These are phyloP conservation scores for Zarea fungicola DNA, from an alignment of 2,329 filamentous ascomycete species.

Conservation along the genomic window DNA sequence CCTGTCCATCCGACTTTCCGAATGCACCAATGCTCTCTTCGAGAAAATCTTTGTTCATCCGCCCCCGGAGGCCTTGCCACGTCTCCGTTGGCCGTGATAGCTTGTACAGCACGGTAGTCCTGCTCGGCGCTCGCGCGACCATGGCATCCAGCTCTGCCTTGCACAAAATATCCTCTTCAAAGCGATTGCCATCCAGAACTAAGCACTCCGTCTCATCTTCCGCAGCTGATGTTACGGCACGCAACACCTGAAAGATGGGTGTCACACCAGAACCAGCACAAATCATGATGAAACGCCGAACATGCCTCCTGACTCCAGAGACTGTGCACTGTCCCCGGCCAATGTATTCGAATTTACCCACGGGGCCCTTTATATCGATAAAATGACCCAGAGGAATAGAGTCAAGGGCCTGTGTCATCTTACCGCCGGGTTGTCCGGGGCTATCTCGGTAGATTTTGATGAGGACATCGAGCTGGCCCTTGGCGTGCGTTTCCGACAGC, in stretches of 20 bases:
- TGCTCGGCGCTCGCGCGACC: constrained; percentile 44
- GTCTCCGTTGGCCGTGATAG: constrained; percentile 57
- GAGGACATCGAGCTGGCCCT: constrained; percentile 66
- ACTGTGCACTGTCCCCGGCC: constrained; percentile 61
- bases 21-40: constrained; percentile 49
- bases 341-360: constrained; percentile 78
- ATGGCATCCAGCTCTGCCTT: constrained; percentile 65
- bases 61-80: constrained; percentile 65
- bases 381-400: constrained; percentile 63
- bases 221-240: constrained; percentile 63
- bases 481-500: constrained; percentile 56
- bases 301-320: constrained; percentile 47
- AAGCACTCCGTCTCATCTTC: constrained; percentile 62
- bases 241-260: constrained; percentile 80
- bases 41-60: constrained; percentile 60
- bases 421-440: constrained; percentile 56
- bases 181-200: constrained; percentile 73
- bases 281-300: constrained; percentile 76
- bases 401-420: constrained; percentile 78
- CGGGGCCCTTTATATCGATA: constrained; percentile 83
- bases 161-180: constrained; percentile 78
- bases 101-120: constrained; percentile 63
- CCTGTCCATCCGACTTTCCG: constrained; percentile 33
- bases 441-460: constrained; percentile 76
- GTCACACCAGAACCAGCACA: constrained; percentile 87